Percentiles rank a stretch among this genome's conserved stretches.
These are phyloP conservation scores for Diplodia scrobiculata DNA, from an alignment of 2,329 filamentous ascomycete genomes.

Conservation along the genomic window DNA sequence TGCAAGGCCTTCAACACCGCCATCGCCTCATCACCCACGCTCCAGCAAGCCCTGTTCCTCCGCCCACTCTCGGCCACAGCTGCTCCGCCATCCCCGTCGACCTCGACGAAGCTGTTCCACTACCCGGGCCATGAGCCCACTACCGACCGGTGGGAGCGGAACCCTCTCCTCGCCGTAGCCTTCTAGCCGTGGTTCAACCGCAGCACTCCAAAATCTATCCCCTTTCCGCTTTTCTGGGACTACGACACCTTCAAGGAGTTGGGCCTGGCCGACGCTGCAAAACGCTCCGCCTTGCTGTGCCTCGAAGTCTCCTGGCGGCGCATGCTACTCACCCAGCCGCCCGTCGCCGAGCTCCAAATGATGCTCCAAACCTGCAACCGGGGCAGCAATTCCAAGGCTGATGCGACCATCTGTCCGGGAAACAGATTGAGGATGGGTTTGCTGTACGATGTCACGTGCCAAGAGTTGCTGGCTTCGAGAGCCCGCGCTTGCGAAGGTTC, in stretches of 20 bases:
- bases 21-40: not conserved
- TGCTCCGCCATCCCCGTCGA: not conserved
- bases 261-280: not conserved
- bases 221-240: too few species aligned
- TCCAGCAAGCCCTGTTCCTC: constrained; percentile 17
- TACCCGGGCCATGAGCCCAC: not conserved
- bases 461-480: not conserved
- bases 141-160: constrained; percentile 2
- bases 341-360: constrained; percentile 1
- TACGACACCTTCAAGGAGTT: not conserved
- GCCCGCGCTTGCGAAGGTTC: not conserved
- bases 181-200: constrained; percentile 8
- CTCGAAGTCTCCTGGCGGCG: constrained; percentile 22
- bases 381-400: not conserved
- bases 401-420: not conserved
- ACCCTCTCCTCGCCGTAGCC: not conserved
- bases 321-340: constrained; percentile 22
- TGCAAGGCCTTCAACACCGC: not conserved
- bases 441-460: constrained; percentile 9
- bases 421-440: not conserved
- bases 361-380: not conserved
- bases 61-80: constrained; percentile 7
- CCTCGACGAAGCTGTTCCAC: not conserved
- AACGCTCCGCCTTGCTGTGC: not conserved
- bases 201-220: too few species aligned